Evolutionary conservation across 2,329 filamentous ascomycete species (phyloP).

Genomic region (Aspergillus sp.): DNA sequence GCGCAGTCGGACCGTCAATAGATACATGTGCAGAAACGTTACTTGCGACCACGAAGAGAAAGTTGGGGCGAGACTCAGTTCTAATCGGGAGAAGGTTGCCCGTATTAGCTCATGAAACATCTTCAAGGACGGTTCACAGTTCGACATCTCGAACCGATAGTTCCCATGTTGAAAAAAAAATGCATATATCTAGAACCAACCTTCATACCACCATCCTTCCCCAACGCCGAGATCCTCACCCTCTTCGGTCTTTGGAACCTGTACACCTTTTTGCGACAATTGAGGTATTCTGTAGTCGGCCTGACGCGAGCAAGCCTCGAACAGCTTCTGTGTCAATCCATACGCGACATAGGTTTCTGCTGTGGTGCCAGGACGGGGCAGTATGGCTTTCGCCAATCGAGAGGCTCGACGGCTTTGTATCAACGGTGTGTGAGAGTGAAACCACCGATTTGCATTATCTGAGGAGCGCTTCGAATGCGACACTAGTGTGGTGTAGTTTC

Average conservation of each 20-base stretch:
- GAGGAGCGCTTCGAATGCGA: constrained; percentile 10
- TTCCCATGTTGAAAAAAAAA: neutral
- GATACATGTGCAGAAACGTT: constrained; percentile 93
- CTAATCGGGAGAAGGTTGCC: constrained; percentile 38
- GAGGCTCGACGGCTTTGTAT: constrained; percentile 16
- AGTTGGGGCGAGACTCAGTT: constrained; percentile 70
- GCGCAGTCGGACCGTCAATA: constrained; percentile 75
- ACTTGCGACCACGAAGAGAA: constrained; percentile 96
- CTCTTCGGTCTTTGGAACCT: constrained; percentile 63
- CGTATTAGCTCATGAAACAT: neutral
- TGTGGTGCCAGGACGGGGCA: constrained; percentile 30
- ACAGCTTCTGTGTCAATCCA: constrained; percentile 69
- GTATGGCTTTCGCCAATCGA: constrained; percentile 23
- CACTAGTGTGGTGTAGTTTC: neutral
- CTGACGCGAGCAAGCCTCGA: constrained; percentile 64
- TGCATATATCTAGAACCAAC: constrained; percentile 42
- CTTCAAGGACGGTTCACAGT: neutral
- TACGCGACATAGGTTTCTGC: constrained; percentile 71
- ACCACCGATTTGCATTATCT: constrained; percentile 8
- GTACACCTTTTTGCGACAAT: constrained; percentile 56
- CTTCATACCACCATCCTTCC: constrained; percentile 72
- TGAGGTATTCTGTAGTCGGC: constrained; percentile 72
- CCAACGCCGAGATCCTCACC: constrained; percentile 77
- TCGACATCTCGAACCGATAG: neutral
- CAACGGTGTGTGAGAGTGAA: constrained; percentile 4